A percentile compares a stretch with the other conserved stretches of the same genome.
phyloP scores from a whole-genome alignment of 2,329 filamentous ascomycete genomes.

The Phyllosticta capitalensis region DNA sequence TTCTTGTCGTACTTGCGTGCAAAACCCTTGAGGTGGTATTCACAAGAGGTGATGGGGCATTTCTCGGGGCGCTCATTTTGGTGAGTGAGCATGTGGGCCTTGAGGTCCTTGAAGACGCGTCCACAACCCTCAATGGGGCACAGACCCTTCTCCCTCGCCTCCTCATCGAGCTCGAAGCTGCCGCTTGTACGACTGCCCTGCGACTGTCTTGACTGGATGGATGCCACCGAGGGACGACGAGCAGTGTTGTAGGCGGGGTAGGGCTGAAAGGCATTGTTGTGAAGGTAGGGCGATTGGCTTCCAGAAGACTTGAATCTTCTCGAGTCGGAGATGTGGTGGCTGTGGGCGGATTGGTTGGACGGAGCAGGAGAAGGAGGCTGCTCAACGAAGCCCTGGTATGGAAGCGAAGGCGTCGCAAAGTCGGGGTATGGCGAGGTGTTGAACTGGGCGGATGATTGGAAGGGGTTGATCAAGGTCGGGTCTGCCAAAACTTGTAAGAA shows the following conservation, averaged over 20 bases:
- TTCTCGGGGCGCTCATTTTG: conserved; percentile 87
- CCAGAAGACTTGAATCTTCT: conserved; percentile 38
- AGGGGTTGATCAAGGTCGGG: conserved; percentile 49
- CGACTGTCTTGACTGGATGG: conserved; percentile 57
- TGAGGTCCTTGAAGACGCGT: conserved; percentile 79
- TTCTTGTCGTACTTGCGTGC: conserved; percentile 96
- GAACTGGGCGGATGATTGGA: conserved; percentile 30
- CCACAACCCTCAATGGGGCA: conserved; percentile 81
- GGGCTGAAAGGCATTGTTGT: conserved; percentile 44
- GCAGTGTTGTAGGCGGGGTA: conserved; percentile 39
- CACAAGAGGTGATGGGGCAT: conserved; percentile 84
- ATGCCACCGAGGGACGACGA: conserved; percentile 60
- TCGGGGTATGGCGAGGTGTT: conserved; percentile 34
- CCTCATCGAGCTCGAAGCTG: conserved; percentile 30
- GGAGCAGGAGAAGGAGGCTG: conserved; percentile 55
- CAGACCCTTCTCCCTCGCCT: conserved; percentile 56
- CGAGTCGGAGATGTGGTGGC: conserved; percentile 30
- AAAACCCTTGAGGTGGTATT: conserved; percentile 88
- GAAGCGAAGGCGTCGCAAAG: conserved; percentile 31
- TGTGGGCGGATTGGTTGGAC: conserved; percentile 42
- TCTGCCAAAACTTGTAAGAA: conserved; percentile 31
- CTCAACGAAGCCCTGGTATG: conserved; percentile 30
- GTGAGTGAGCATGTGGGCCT: conserved; percentile 91
- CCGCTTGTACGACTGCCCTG: conserved; percentile 45
- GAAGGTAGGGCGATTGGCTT: conserved; percentile 59